Base-by-base conservation (phyloP, 108 stramenopile genomes). In the Cyclotella choctawhatcheeana region DNA sequence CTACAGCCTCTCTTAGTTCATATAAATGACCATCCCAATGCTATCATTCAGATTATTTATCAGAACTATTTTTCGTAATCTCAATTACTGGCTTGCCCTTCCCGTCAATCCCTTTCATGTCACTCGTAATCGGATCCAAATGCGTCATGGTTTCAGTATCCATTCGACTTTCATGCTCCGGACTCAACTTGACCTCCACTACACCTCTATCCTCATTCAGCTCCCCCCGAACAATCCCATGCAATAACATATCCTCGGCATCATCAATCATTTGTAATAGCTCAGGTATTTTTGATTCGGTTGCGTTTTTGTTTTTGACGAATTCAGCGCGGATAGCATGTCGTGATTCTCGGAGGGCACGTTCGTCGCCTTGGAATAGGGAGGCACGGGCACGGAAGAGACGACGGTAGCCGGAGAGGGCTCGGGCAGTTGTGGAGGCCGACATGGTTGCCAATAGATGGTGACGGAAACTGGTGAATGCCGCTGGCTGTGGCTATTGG, bases 261-360 rank as follows among this genome's bases (percentile, higher is more conserved):
- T 94, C 93, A 64, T 94, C 93, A 51, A 91, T 82, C 78, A 91
- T 91, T n/a, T 71, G 47, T 33, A 95, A 34, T 44, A 91, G 55
- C 53, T 67, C 86, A 62, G 89, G 89, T 44, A 89, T 84, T 21
- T 82, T 88, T 12, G 76, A 5, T 83, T 27, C 74, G n/a, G 80
- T 45, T 52, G 79, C 82, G 29, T 37, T 48, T 31, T 61, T 71
- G 61, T 92, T 85, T 47, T 83, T 85, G 14, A 78, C 76, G 69
- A 92, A 90, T 65, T 94, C 85, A n/a, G 79, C 59, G 3, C 89
- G 85, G 25, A 94, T 88, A 53, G 89, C 90, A 22, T 79, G 33
- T 13, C 85, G 65, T 13, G 90, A 84, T 72, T 91, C 89, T 48
- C 52, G 32, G 64, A 92, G 78, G 59, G 93, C 93, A 18, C 74